These are phyloP conservation scores for Magnolia sinica DNA, from an alignment of 164 flowering plant species.

Conservation along the genomic window DNA sequence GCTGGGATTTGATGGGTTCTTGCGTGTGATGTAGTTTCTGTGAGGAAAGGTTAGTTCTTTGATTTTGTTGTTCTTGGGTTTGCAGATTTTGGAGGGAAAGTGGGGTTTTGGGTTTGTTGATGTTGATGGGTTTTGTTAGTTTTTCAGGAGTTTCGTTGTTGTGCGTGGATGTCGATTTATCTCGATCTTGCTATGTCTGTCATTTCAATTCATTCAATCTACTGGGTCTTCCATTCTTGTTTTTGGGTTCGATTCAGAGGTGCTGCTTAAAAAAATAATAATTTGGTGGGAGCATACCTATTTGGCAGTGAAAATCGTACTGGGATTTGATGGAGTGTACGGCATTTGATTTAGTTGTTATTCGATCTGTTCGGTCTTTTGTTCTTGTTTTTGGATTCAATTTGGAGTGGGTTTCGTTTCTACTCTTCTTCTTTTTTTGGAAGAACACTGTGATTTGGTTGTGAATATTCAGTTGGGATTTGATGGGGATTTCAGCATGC, in stretches of 20 bases:
- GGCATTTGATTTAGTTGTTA: neutral
- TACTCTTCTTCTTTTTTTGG: neutral
- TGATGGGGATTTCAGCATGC: neutral
- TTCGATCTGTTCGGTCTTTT: neutral
- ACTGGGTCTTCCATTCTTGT: neutral
- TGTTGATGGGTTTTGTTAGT: neutral
- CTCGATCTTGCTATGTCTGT: neutral
- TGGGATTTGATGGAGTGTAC: neutral
- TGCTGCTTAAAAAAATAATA: too few species aligned
- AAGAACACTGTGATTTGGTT: neutral
- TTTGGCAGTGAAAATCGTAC: neutral
- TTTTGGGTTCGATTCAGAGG: neutral
- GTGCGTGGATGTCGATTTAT: neutral
- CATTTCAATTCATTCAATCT: too few species aligned
- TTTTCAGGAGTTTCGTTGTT: neutral
- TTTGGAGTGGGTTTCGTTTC: neutral
- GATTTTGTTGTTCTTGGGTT: neutral
- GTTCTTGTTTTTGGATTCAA: neutral
- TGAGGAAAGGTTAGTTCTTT: neutral
- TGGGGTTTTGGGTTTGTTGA: neutral
- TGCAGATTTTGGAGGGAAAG: neutral
- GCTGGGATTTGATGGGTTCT: too few species aligned
- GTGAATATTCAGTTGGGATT: neutral
- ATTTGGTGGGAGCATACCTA: neutral
- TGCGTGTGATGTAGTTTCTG: too few species aligned